A percentile compares a stretch with the other conserved stretches of the same genome.
phyloP scores from a whole-genome alignment of 2,329 filamentous ascomycete species.

The Sarocladiaceae sp. region DNA sequence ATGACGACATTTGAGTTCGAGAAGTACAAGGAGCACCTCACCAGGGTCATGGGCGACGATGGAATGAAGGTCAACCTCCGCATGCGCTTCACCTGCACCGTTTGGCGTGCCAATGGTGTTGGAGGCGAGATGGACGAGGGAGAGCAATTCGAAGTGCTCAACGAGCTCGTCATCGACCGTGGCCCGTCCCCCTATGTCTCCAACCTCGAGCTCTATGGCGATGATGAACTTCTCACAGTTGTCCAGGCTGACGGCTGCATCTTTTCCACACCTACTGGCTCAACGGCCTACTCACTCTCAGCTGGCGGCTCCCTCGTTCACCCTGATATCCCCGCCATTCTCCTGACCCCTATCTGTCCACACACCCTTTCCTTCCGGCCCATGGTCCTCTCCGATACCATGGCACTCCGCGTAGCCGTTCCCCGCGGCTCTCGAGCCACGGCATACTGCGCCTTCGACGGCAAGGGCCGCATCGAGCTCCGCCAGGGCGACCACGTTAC shows the following conservation, averaged over 20 bases:
- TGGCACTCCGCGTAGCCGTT: slow-evolving; percentile 83
- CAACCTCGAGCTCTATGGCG: slow-evolving; percentile 91
- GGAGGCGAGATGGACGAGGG: slow-evolving; percentile 71
- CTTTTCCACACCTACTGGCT: slow-evolving; percentile 91
- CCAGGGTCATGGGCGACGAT: slow-evolving; percentile 83
- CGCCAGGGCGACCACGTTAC: slow-evolving; percentile 92
- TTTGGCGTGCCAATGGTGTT: slow-evolving; percentile 65
- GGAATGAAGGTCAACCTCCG: slow-evolving; percentile 97
- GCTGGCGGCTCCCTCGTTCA: slow-evolving; percentile 94
- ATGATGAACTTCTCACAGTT: slow-evolving; percentile 89
- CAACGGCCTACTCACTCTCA: slow-evolving; percentile 92
- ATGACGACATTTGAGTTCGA: slow-evolving; percentile 84
- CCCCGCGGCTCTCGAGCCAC: slow-evolving; percentile 81
- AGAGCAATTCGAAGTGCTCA: slow-evolving; percentile 96
- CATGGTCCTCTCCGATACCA: slow-evolving; percentile 94
- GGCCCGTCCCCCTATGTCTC: slow-evolving; percentile 96
- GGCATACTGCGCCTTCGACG: slow-evolving; percentile 95
- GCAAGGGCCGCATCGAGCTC: slow-evolving; percentile 90
- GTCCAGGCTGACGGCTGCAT: slow-evolving; percentile 97
- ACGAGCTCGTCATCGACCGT: slow-evolving; percentile 96
- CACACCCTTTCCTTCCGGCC: slow-evolving; percentile 95
- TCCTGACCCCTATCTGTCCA: slow-evolving; percentile 94
- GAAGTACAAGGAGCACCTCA: slow-evolving; percentile 78
- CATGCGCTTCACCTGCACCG: slow-evolving; percentile 98
- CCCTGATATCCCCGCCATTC: slow-evolving; percentile 92